Evolutionary conservation across 768 basidiomycete genomes (phyloP), one percentile per base, ranked within the genome.

Genomic region (Mycena albidolilacea): DNA sequence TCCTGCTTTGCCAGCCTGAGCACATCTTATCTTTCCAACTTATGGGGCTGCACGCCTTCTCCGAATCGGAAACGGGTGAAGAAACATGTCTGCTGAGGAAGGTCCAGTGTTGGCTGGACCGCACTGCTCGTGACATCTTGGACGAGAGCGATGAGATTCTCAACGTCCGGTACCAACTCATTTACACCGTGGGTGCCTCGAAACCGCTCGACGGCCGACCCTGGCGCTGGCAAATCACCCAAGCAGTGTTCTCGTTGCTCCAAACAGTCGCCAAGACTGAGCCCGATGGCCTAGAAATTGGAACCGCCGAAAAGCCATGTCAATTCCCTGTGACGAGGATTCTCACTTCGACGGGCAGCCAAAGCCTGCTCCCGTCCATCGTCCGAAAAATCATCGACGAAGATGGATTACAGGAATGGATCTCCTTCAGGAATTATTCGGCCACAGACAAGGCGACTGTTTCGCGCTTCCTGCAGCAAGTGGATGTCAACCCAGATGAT

Each of bases 1-100:
- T 90, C n/a, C 76, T 89, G 14, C 79, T 90, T 0, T 70, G 81
- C 12, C 90, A 90, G 58, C 90, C 90, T 0, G 89, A 90, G 52
- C 87, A 91, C 35, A 79, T 89, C 12, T 80, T 90, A 3, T 90
- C 89, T 0, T 86, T 87, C 66, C 82, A 84, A 71, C 80, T 90
- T 11, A 84, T 87, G 82, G 82, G 81, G 4, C 78, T 89, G 0
- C 7, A 67, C 9, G 41, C 64, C 23, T 66, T 71, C 5, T 61
- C 46, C 46, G 21, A 54, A 17, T 44, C 48, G 35, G 50, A 66
- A 38, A 5, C 7, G 37, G 41, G 46, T 23, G 43, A 39, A 59
- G 67, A 60, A 39, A 61, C 57, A 7, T 30, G 48, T 38, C 0
- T 50, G 5, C 72, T 87, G 7, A 64, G 85, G 48, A 59, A 78